Percentiles rank a stretch among this genome's conserved stretches.
Evolutionary conservation across 805 yeast species (phyloP).

Genomic region (Teunomyces aglyptinius): DNA sequence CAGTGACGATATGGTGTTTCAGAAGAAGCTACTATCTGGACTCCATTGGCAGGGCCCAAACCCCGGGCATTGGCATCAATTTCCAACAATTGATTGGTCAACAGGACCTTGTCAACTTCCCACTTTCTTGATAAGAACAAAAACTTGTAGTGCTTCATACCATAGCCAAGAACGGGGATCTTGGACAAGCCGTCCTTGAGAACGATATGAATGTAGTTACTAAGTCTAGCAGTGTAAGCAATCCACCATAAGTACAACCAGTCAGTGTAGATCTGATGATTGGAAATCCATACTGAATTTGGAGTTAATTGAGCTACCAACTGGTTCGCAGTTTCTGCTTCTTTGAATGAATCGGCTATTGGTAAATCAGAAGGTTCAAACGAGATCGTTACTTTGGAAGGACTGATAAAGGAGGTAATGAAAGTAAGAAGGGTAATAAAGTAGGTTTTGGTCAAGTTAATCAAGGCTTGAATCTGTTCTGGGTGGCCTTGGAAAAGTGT

Average conservation of each 20-base stretch:
- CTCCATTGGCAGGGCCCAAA: conserved; percentile 50
- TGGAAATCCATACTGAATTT: conserved; percentile 69
- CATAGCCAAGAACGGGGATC: conserved; percentile 79
- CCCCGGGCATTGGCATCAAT: conserved; percentile 65
- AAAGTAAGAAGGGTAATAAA: conserved; percentile 57
- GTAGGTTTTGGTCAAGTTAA: conserved; percentile 55
- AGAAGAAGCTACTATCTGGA: conserved; percentile 30
- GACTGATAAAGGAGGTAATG: conserved; percentile 49
- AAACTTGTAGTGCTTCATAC: conserved; percentile 77
- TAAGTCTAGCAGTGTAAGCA: conserved; percentile 62
- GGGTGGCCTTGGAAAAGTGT: conserved; percentile 29
- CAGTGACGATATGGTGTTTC: conserved; percentile 19
- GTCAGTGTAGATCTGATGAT: conserved; percentile 92
- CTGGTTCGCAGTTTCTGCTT: conserved; percentile 3
- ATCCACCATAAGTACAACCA: conserved; percentile 93
- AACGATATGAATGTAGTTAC: conserved; percentile 67
- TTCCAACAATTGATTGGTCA: conserved; percentile 53
- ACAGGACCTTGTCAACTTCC: conserved; percentile 65
- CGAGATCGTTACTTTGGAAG: conserved; percentile 52
- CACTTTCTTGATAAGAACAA: conserved; percentile 82
- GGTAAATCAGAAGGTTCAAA: conserved; percentile 33
- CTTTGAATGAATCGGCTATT: conserved; percentile 5
- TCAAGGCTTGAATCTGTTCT: conserved; percentile 35
- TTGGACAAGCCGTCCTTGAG: conserved; percentile 68
- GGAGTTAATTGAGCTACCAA: conserved; percentile 20